Base-by-base conservation (phyloP, 768 basidiomycete species). In the Lepiota brunneoincarnata region DNA sequence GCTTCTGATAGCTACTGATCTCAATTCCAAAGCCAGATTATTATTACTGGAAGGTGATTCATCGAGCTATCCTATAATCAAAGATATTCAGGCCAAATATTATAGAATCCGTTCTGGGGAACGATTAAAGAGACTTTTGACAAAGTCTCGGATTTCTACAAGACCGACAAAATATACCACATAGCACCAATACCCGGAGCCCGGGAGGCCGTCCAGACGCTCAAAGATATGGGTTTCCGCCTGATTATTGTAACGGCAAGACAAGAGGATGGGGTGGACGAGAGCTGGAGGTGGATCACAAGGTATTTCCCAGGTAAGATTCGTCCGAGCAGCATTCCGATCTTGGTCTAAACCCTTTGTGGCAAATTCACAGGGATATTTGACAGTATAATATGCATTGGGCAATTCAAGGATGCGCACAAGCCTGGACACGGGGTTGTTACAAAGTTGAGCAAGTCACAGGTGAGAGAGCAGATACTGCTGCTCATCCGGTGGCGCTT, bases 161-260 rank as follows among this genome's bases (percentile, higher is more conserved):
- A 66, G n/a, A 79, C 79, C 5, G 69, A 77, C 51, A 67, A 69
- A 47, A 74, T 87, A 37, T 71, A 69, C 57, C 67, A 73, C 15
- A 75, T 82, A 31, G 64, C 57, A 2, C 84, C 84, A 14, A 75
- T 90, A 24, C 72, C 75, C 5, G 87, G 86, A 3, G 87, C 89
- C 26, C 69, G 70, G 34, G 81, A 87, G 57, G 86, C 80, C 17
- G 64, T 81, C 35, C 67, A 76, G 59, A 67, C 74, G 20, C 73
- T 93, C 14, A 76, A 76, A 49, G 72, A 78, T 46, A 69, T 86
- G 70, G 90, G 89, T 2, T 89, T 78, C 65, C 76, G 79, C 38
- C 71, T 93, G 44, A 75, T 89, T 51, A 81, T 92, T 57, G 81
- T 93, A 45, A 93, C 91, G 7, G 88, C 91, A n/a, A 74, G 91